phyloP scores from a whole-genome alignment of 2,329 filamentous ascomycete species.

The Teratosphaeria pseudoeucalypti region DNA sequence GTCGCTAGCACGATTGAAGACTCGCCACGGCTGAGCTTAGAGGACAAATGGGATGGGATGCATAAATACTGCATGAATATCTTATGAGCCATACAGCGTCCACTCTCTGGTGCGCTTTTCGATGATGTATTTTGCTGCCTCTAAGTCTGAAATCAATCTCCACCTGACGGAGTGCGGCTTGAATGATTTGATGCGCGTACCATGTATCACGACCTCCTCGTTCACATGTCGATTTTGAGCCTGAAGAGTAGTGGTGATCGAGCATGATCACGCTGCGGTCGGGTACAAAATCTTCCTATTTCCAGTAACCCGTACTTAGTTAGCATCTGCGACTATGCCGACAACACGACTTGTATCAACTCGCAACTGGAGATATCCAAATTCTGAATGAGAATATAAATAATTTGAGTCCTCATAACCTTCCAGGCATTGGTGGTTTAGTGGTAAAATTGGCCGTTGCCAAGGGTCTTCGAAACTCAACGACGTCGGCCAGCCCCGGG shows the following conservation, averaged over 20 bases:
- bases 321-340: too few relatives aligned
- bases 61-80: neutral
- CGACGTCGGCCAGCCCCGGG: neutral
- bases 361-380: too few relatives aligned
- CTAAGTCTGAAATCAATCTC: neutral
- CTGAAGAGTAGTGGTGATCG: too few relatives aligned
- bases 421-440: neutral
- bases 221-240: too few relatives aligned
- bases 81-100: neutral
- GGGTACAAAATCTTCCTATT: too few relatives aligned
- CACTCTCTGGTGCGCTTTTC: neutral
- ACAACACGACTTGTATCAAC: too few relatives aligned
- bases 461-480: neutral
- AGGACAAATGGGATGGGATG: neutral
- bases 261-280: too few relatives aligned
- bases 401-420: neutral
- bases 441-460: neutral
- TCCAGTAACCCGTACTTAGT: too few relatives aligned
- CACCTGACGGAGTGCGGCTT: neutral
- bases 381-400: too few relatives aligned
- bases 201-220: too few relatives aligned
- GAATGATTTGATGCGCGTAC: neutral
- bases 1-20: neutral
- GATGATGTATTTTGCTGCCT: neutral
- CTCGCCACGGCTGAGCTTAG: neutral